Evolutionary conservation across 306 rosid genomes (phyloP).

Genomic region (Luffa aegyptiaca): DNA sequence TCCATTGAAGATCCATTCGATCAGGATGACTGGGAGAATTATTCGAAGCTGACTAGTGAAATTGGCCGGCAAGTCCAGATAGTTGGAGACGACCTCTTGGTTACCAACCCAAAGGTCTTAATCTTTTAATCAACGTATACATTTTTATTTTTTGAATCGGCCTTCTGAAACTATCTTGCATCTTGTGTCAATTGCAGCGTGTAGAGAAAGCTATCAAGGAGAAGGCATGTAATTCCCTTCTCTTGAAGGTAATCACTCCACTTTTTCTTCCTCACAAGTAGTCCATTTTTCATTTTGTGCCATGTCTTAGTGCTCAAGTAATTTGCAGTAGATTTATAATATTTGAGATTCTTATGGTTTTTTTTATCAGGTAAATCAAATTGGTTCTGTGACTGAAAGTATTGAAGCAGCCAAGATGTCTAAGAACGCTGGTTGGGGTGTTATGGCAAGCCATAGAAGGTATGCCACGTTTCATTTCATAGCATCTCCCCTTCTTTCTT

Average conservation of each 20-base stretch:
- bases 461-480: constrained; percentile 11
- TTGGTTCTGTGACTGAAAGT: constrained; percentile 84
- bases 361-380: constrained; percentile 49
- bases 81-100: constrained; percentile 92
- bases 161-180: background rate
- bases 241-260: constrained; percentile 38
- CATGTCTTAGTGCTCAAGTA: background rate
- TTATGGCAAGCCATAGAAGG: constrained; percentile 98
- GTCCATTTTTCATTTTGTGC: background rate
- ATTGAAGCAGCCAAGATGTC: constrained; percentile 95
- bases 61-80: constrained; percentile 63
- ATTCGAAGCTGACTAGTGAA: constrained; percentile 60
- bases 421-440: constrained; percentile 92
- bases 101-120: constrained; percentile 86
- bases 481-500: background rate
- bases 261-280: background rate
- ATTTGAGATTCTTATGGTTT: background rate
- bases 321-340: background rate
- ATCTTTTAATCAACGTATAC: background rate
- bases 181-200: constrained; percentile 31
- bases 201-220: constrained; percentile 80
- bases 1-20: constrained; percentile 93
- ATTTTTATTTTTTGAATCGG: background rate
- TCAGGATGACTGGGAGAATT: constrained; percentile 95
- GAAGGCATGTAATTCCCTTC: constrained; percentile 81